A percentile compares a stretch with the other conserved stretches of the same genome.
phyloP scores from a whole-genome alignment of 805 yeast species.

The Ascoidea rubescens region DNA sequence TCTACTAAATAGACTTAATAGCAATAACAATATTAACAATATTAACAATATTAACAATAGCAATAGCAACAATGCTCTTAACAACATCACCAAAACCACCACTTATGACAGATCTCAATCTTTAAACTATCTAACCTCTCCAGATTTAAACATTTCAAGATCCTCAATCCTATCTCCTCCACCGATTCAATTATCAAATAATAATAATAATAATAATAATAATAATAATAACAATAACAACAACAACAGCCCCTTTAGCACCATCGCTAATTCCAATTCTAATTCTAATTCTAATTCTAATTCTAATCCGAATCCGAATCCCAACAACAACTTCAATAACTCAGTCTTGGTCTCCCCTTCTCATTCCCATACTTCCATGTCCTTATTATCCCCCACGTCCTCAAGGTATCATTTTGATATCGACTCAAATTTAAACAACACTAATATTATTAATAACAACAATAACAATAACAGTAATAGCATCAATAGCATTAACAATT shows the following conservation, averaged over 20 bases:
- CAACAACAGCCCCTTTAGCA: no score
- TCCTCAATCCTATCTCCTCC: not conserved
- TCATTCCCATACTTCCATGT: conserved; percentile 17
- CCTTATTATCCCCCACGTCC: conserved; percentile 28
- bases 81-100: not conserved
- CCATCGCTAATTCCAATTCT: no score
- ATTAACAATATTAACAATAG: no score
- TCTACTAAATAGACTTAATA: no score
- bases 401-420: conserved; percentile 17
- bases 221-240: no score
- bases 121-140: not conserved
- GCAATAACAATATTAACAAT: no score
- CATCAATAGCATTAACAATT: conserved; percentile 13
- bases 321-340: no score
- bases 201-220: no score
- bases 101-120: not conserved
- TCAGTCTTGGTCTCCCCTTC: not conserved
- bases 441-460: not conserved
- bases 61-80: not conserved
- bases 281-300: no score
- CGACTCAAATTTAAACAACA: not conserved
- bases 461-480: conserved; percentile 8
- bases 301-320: no score
- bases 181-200: not conserved
- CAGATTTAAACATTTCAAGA: not conserved